These are phyloP conservation scores for Rubroboletus satanas DNA, from an alignment of 768 basidiomycete genomes.

Conservation along the genomic window DNA sequence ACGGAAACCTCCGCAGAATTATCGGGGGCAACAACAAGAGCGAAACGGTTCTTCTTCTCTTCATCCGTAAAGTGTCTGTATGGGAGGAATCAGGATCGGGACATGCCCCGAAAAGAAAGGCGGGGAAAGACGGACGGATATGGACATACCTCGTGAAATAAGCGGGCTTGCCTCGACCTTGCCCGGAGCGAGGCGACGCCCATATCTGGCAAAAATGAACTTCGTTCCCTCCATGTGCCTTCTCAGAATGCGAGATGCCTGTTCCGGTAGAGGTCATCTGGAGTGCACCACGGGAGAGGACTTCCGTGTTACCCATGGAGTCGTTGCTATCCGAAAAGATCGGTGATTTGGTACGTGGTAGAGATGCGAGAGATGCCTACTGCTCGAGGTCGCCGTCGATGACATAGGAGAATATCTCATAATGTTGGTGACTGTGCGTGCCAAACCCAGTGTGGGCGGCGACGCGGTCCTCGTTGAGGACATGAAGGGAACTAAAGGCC, in stretches of 20 bases:
- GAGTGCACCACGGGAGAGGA: constrained; percentile 83
- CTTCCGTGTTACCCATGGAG: constrained; percentile 87
- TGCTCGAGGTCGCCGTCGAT: constrained; percentile 78
- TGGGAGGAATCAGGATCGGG: neutral
- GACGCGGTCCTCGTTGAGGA: constrained; percentile 94
- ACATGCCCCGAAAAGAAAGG: neutral
- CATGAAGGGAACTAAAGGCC: constrained; percentile 70
- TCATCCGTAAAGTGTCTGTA: constrained; percentile 70
- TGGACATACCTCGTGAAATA: constrained; percentile 71
- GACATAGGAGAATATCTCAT: constrained; percentile 91
- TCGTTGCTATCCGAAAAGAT: constrained; percentile 56
- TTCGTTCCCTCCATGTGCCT: constrained; percentile 44
- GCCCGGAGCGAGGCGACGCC: constrained; percentile 44
- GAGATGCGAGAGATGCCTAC: constrained; percentile 38
- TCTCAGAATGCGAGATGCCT: constrained; percentile 83
- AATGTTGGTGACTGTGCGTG: constrained; percentile 76
- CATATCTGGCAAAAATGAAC: constrained; percentile 72
- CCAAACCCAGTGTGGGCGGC: constrained; percentile 76
- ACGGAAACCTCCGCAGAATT: constrained; percentile 52
- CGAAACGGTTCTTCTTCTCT: constrained; percentile 74
- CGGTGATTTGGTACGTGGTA: neutral
- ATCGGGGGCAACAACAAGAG: constrained; percentile 72
- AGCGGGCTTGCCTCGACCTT: constrained; percentile 44
- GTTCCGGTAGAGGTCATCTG: constrained; percentile 92
- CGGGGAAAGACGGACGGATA: neutral